Evolutionary conservation across 106 monocot genomes (phyloP).

Genomic region (Acorus calamus): DNA sequence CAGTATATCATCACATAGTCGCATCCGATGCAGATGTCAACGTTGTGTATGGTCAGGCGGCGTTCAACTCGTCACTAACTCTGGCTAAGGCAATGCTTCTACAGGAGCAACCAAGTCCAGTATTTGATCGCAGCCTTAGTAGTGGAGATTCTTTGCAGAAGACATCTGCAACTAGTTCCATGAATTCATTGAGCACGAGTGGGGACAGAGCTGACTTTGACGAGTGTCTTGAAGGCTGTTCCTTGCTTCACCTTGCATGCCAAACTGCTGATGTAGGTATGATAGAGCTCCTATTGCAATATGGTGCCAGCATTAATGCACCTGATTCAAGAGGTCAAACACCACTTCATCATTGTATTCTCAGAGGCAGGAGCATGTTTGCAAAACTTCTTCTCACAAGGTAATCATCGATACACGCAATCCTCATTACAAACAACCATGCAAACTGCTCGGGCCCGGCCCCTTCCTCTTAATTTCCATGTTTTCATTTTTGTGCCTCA

Average conservation of each 20-base stretch:
- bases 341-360: constrained; percentile 81
- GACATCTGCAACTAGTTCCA: constrained; percentile 21
- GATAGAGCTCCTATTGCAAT: constrained; percentile 95
- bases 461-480: no score
- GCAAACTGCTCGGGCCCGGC: no score
- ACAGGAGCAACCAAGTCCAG: constrained; percentile 33
- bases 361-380: constrained; percentile 44
- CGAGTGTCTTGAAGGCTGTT: constrained; percentile 51
- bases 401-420: constrained; percentile 7
- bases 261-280: constrained; percentile 81
- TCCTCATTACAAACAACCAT: no score
- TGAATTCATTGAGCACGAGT: constrained; percentile 17
- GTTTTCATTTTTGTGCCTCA: no score
- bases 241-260: constrained; percentile 92
- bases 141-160: constrained; percentile 25
- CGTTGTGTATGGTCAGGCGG: constrained; percentile 30
- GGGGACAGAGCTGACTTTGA: constrained; percentile 28
- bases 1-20: constrained; percentile 76
- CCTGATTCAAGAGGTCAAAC: constrained; percentile 53
- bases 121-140: constrained; percentile 24
- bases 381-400: constrained; percentile 70
- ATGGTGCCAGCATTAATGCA: constrained; percentile 75
- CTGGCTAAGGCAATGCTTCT: constrained; percentile 66
- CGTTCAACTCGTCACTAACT: constrained; percentile 33
- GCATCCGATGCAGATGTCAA: constrained; percentile 73